A percentile compares a stretch with the other conserved stretches of the same genome.
Evolutionary conservation across 495 filamentous ascomycete species (phyloP).

Genomic region (Hypoxylon fragiforme): DNA sequence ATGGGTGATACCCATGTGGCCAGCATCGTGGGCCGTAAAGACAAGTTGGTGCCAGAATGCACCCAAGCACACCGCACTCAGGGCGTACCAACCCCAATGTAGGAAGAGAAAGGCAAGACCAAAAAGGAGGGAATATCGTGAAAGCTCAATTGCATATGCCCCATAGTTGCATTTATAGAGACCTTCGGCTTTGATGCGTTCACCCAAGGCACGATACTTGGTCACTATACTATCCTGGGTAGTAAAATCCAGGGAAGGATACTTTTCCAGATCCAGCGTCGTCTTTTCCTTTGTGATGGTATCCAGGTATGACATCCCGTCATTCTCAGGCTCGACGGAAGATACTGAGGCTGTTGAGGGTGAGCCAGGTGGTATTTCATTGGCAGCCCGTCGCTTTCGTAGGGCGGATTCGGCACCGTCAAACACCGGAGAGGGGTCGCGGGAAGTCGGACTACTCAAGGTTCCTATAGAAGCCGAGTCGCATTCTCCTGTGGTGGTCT

Average conservation of each 20-base stretch:
- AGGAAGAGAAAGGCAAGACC: constrained; percentile 66
- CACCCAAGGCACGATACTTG: constrained; percentile 76
- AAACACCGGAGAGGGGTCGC: constrained; percentile 67
- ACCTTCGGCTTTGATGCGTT: constrained; percentile 70
- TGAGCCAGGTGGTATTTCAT: constrained; percentile 32
- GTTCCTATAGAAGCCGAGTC: constrained; percentile 32
- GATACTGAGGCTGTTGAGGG: constrained; percentile 46
- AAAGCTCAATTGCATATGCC: constrained; percentile 74
- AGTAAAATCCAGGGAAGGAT: constrained; percentile 73
- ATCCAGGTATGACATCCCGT: constrained; percentile 67
- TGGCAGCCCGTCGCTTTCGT: constrained; percentile 33
- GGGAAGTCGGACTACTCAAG: constrained; percentile 50
- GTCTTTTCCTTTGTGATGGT: constrained; percentile 74
- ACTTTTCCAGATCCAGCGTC: constrained; percentile 74
- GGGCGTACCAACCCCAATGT: constrained; percentile 70
- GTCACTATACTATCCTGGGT: constrained; percentile 78
- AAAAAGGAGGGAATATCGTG: constrained; percentile 77
- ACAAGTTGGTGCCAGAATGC: constrained; percentile 94
- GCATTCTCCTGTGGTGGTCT: constrained; percentile 47
- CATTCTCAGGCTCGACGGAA: constrained; percentile 46
- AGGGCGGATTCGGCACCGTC: constrained; percentile 50
- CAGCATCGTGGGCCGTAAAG: constrained; percentile 94
- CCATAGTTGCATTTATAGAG: constrained; percentile 87
- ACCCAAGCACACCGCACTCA: constrained; percentile 77
- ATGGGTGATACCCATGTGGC: constrained; percentile 97